Evolutionary conservation across 208 protist genomes (phyloP).

Genomic region (Leishmania aethiopica): DNA sequence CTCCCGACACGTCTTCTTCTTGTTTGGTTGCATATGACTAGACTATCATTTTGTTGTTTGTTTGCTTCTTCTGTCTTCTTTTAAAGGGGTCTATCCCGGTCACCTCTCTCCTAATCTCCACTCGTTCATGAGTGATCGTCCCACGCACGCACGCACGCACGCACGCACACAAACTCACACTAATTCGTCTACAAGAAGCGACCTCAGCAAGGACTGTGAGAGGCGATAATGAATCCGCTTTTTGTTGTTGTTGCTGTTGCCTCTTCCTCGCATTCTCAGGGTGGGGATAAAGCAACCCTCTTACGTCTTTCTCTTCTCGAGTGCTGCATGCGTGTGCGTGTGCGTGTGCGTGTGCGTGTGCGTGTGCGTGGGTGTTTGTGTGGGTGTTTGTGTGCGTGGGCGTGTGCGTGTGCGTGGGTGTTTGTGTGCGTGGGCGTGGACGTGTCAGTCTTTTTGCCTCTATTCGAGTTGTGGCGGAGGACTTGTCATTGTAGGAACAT

Average conservation of each 20-base stretch:
- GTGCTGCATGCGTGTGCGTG: not conserved
- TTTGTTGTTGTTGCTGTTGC: not conserved
- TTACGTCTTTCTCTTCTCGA: not conserved
- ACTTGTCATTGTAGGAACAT: not conserved
- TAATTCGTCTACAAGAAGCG: not conserved
- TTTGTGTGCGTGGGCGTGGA: not conserved
- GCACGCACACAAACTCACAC: not conserved
- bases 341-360: not conserved
- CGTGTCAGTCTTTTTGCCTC: not conserved
- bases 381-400: not conserved
- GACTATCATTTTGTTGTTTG: not conserved
- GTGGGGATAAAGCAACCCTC: not conserved
- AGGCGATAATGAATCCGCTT: not conserved
- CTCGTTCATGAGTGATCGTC: not conserved
- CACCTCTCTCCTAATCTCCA: not conserved
- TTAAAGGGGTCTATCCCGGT: not conserved
- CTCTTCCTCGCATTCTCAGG: conserved; percentile 12
- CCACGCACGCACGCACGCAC: not conserved
- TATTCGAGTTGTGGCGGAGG: not conserved
- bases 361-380: not conserved
- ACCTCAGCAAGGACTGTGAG: not conserved
- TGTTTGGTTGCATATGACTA: not conserved
- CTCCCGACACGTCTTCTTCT: not conserved
- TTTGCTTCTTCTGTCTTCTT: not conserved
- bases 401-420: not conserved